phyloP scores from a whole-genome alignment of 2,329 filamentous ascomycete species.

The Diaporthe helianthi region DNA sequence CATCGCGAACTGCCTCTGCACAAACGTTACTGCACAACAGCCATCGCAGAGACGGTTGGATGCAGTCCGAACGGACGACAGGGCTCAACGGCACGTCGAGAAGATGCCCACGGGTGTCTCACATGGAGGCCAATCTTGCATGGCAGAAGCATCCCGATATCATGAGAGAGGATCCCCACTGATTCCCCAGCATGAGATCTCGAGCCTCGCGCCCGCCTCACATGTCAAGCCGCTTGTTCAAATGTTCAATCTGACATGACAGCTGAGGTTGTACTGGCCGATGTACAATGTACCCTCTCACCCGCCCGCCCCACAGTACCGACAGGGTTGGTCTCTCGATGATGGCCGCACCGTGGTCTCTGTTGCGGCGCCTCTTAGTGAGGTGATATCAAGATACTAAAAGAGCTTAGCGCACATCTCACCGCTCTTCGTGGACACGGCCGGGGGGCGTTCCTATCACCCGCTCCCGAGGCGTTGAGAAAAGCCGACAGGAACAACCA shows the following conservation, averaged over 20 bases:
- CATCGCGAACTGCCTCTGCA: conserved; percentile 23
- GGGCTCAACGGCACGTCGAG: conserved; percentile 18
- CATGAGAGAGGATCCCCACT: background rate
- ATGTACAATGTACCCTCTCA: conserved; percentile 14
- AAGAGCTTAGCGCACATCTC: conserved; percentile 30
- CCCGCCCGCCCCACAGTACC: conserved; percentile 16
- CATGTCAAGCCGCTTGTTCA: conserved; percentile 25
- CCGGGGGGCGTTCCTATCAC: conserved; percentile 32
- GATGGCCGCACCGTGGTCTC: conserved; percentile 34
- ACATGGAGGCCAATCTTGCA: conserved; percentile 27
- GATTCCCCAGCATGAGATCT: conserved; percentile 15
- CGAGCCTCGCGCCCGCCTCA: conserved; percentile 26
- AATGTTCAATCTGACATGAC: conserved; percentile 11
- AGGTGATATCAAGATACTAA: conserved; percentile 34
- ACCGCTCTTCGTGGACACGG: conserved; percentile 35
- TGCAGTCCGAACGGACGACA: conserved; percentile 16
- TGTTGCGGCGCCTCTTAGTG: conserved; percentile 33
- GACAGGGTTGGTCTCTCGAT: conserved; percentile 14
- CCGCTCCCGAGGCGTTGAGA: conserved; percentile 18
- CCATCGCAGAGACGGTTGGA: conserved; percentile 7
- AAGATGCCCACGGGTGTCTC: conserved; percentile 18
- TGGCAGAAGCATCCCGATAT: conserved; percentile 16
- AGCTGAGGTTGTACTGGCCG: conserved; percentile 17
- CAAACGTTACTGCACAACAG: background rate
- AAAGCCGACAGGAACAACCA: conserved; percentile 16